Percentiles rank a stretch among this genome's conserved stretches.
Evolutionary conservation across 2,329 filamentous ascomycete genomes (phyloP).

Genomic region (Fusarium torreyae): DNA sequence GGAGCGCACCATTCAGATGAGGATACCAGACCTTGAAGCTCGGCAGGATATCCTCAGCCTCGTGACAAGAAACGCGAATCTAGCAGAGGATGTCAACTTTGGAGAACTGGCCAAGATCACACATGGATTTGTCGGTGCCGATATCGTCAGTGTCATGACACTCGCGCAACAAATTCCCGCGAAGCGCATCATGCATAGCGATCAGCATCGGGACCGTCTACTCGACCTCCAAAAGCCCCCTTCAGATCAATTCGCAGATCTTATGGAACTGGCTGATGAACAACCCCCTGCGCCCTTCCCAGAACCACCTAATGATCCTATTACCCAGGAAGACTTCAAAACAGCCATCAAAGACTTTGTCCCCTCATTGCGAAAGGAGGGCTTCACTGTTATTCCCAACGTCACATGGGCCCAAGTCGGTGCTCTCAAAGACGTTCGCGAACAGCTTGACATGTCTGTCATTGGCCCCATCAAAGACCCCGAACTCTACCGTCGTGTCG

Average conservation of each 20-base stretch:
- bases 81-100: conserved; percentile 82
- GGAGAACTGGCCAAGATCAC: conserved; percentile 83
- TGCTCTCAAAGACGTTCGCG: conserved; percentile 82
- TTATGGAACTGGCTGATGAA: conserved; percentile 38
- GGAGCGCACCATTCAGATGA: conserved; percentile 87
- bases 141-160: conserved; percentile 78
- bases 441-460: conserved; percentile 87
- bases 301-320: conserved; percentile 4
- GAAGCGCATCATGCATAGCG: conserved; percentile 50
- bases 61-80: conserved; percentile 75
- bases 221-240: conserved; percentile 2
- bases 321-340: conserved; percentile 72
- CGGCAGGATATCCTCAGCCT: conserved; percentile 84
- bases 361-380: conserved; percentile 84
- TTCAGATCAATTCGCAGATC: conserved; percentile 17
- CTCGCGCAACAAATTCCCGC: conserved; percentile 59
- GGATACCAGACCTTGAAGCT: conserved; percentile 84
- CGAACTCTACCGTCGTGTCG: conserved; percentile 80
- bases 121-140: conserved; percentile 92
- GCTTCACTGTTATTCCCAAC: conserved; percentile 93
- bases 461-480: conserved; percentile 91
- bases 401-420: conserved; percentile 96
- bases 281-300: conserved; percentile 3
- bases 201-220: background rate
- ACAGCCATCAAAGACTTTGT: conserved; percentile 75